These are phyloP conservation scores for Triticum timopheevii DNA, from an alignment of 176 grass and related monocot species.

Conservation along the genomic window DNA sequence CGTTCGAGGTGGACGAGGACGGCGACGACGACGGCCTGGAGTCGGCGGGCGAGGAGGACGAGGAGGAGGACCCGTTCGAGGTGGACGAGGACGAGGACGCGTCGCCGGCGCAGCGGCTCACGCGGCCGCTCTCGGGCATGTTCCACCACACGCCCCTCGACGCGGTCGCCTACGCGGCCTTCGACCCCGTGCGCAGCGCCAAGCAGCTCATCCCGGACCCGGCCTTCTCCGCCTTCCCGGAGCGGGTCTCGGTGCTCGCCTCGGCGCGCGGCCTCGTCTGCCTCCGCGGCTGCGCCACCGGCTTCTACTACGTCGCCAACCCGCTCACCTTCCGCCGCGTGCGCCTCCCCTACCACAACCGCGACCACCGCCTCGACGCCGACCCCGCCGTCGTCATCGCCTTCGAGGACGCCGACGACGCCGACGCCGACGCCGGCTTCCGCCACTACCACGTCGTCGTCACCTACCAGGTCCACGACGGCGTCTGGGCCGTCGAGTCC, in stretches of 20 bases:
- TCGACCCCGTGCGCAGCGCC: slow-evolving; percentile 4
- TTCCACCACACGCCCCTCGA: slow-evolving; percentile 30
- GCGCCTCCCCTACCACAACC: slow-evolving; percentile 2
- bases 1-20: slow-evolving; percentile 5
- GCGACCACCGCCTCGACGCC: slow-evolving; percentile 25
- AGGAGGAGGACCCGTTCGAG: neutral
- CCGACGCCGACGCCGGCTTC: neutral
- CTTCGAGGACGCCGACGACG: slow-evolving; percentile 23
- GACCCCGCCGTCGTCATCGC: slow-evolving; percentile 44
- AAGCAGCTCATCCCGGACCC: slow-evolving; percentile 45
- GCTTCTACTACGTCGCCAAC: slow-evolving; percentile 65
- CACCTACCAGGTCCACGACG: slow-evolving; percentile 19
- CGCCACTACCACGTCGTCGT: slow-evolving; percentile 52
- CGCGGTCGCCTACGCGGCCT: slow-evolving; percentile 15
- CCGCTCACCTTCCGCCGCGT: slow-evolving; percentile 33
- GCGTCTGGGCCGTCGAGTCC: slow-evolving; percentile 45
- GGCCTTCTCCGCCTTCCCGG: slow-evolving; percentile 30
- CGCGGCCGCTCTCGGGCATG: slow-evolving; percentile 28
- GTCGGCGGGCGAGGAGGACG: no score
- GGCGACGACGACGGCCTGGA: neutral
- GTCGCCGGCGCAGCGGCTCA: neutral
- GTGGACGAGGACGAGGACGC: neutral
- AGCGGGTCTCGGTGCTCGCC: slow-evolving; percentile 27
- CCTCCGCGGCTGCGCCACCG: slow-evolving; percentile 22
- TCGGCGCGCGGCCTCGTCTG: slow-evolving; percentile 66